phyloP scores from a whole-genome alignment of 2,329 filamentous ascomycete species.

The Dactylellina cionopaga region DNA sequence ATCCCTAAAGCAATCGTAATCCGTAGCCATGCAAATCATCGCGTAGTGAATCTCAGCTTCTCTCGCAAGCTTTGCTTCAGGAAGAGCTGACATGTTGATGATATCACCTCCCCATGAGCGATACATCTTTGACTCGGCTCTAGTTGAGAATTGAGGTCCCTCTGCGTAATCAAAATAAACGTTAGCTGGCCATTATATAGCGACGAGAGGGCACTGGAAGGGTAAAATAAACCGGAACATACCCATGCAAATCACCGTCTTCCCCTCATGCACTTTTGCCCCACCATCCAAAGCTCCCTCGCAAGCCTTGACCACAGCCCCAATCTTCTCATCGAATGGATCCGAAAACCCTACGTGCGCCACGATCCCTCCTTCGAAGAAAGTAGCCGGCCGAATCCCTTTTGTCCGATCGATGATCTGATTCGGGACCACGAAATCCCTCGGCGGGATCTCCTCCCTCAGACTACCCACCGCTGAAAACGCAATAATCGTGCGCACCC shows the following conservation, averaged over 20 bases:
- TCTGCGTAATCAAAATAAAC: conserved; percentile 66
- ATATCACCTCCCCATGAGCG: conserved; percentile 90
- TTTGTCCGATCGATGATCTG: conserved; percentile 93
- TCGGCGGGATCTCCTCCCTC: conserved; percentile 89
- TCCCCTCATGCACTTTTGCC: conserved; percentile 82
- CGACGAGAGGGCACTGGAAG: background rate
- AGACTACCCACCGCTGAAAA: conserved; percentile 95
- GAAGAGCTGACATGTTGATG: conserved; percentile 97
- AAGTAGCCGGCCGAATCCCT: conserved; percentile 94
- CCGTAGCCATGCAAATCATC: conserved; percentile 99
- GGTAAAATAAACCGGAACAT: conserved; percentile 59
- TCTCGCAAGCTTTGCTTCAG: conserved; percentile 93
- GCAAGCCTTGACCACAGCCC: conserved; percentile 80
- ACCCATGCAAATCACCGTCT: conserved; percentile 92
- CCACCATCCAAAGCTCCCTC: conserved; percentile 79
- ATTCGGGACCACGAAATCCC: conserved; percentile 96
- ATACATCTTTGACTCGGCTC: conserved; percentile 95
- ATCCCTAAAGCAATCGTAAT: conserved; percentile 91
- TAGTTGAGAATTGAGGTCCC: conserved; percentile 97
- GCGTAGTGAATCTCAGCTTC: conserved; percentile 97
- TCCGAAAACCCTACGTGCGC: conserved; percentile 95
- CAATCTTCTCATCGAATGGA: conserved; percentile 96
- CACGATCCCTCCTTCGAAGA: conserved; percentile 91
- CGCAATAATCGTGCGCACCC: conserved; percentile 89
- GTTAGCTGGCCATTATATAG: background rate